Percentiles rank a stretch among this genome's conserved stretches.
These are phyloP conservation scores for Prasinococcaceae sp. DNA, from an alignment of 139 green algal species.

Conservation along the genomic window DNA sequence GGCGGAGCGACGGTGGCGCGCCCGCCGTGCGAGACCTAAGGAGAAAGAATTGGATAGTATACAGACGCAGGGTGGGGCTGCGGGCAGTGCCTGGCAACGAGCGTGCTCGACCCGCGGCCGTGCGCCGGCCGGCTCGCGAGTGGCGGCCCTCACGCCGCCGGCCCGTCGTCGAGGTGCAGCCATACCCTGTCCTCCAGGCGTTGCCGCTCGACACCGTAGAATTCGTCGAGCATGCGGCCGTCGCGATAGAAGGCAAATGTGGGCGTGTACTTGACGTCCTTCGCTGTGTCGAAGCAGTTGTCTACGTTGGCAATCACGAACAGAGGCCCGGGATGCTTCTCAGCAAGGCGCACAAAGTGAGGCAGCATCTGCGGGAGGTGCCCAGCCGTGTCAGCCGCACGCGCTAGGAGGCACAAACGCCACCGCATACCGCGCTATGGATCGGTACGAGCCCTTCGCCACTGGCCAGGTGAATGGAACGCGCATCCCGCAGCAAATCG, in stretches of 20 bases:
- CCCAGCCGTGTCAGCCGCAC: background rate
- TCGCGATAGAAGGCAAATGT: slow-evolving; percentile 33
- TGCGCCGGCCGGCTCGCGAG: slow-evolving; percentile 2
- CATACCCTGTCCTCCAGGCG: slow-evolving; percentile 24
- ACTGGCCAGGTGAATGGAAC: too few species aligned
- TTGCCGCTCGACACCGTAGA: slow-evolving; percentile 12
- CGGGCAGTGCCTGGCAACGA: too few species aligned
- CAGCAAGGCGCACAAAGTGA: background rate
- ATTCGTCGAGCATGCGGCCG: slow-evolving; percentile 28
- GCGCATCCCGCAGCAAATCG: too few species aligned
- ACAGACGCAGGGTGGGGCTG: too few species aligned
- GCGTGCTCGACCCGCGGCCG: too few species aligned
- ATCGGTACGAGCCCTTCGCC: too few species aligned
- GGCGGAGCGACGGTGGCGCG: too few species aligned
- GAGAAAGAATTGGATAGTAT: too few species aligned
- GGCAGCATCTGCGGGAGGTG: slow-evolving; percentile 7
- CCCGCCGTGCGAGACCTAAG: too few species aligned
- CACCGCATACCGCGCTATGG: background rate
- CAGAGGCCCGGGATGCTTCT: background rate
- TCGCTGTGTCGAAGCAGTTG: slow-evolving; percentile 12
- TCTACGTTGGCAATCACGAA: slow-evolving; percentile 36
- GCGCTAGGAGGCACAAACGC: background rate
- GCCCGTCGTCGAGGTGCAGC: slow-evolving; percentile 15
- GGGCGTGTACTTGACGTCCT: slow-evolving; percentile 29
- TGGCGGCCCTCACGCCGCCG: too few species aligned